Base-by-base conservation (phyloP, 2,329 filamentous ascomycete genomes). In the Penicillium italicum region DNA sequence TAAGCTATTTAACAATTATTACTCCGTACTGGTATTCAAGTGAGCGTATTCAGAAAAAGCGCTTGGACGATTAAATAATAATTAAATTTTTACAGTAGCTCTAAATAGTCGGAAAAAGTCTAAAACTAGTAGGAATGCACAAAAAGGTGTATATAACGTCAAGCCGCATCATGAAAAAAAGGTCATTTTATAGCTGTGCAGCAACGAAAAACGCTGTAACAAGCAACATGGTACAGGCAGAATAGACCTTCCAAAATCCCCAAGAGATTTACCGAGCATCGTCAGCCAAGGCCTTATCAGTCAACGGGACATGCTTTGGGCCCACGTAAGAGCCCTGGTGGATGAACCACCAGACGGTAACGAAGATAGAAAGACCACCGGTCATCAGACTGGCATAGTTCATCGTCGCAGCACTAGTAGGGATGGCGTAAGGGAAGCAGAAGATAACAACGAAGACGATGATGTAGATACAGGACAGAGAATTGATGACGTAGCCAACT, bases 371-470 rank as follows among this genome's bases (percentile, higher is more conserved):
- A 57, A 82, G 68, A 1, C 79, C 81, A 12, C 79, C 80, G 1
- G 77, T 79, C 60, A 83, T 79, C 42, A 83, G 63, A 61, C 74
- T 79, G 12, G 76, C 74, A 63, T 83, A 83, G 61, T 83, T 84
- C 81, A 84, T 83, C 3, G 69, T 74, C 31, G 68, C 65, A 2
- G 77, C 76, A 54, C 74, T 67, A 6, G 77, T 75, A 11, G 79
- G 77, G 47, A 81, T 60, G 0, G 71, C 66, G 57, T 76, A 81
- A 0, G 81, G 82, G 72, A 85, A 85, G 65, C 81, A 84, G 70
- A 82, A 85, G 55, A 85, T 79, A n/a, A 83, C 72, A 50, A 82
- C 75, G 61, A 85, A 85, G 20, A 82, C 71, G 1, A 77, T 64
- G 52, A 85, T 84, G 50, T 84, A 79, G 38, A 79, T 62, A 16